Percentiles rank a stretch among this genome's conserved stretches.
phyloP scores from a whole-genome alignment of 495 filamentous ascomycete genomes.

The Daldinia caldariorum region DNA sequence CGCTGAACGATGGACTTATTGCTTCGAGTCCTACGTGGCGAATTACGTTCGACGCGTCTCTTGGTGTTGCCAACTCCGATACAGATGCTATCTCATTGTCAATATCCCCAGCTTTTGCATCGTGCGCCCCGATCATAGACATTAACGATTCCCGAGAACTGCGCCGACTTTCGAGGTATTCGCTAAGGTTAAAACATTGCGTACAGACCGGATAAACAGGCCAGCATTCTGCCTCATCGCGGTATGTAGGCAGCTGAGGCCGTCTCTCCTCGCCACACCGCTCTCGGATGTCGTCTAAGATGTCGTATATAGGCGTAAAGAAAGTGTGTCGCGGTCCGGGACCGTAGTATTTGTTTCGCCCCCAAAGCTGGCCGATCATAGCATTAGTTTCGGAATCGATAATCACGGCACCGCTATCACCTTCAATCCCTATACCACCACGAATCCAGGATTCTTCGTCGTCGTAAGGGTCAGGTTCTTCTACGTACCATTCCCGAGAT shows the following conservation, averaged over 20 bases:
- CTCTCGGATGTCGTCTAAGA: conserved; percentile 49
- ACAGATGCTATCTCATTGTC: conserved; percentile 48
- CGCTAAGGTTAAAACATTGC: conserved; percentile 44
- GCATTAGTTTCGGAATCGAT: conserved; percentile 45
- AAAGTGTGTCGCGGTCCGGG: conserved; percentile 43
- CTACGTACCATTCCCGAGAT: conserved; percentile 49
- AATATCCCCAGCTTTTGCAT: conserved; percentile 35
- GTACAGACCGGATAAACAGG: conserved; percentile 45
- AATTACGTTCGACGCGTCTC: conserved; percentile 40
- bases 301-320: conserved; percentile 50
- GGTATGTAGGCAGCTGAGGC: conserved; percentile 45
- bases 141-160: conserved; percentile 45
- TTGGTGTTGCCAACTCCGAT: conserved; percentile 47
- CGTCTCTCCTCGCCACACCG: conserved; percentile 40
- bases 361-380: conserved; percentile 52
- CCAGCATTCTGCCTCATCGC: conserved; percentile 43
- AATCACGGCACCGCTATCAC: conserved; percentile 50
- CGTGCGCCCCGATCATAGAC: conserved; percentile 45
- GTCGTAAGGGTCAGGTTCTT: conserved; percentile 44
- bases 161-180: conserved; percentile 46
- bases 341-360: conserved; percentile 47
- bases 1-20: conserved; percentile 32
- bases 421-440: conserved; percentile 51
- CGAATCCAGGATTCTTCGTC: conserved; percentile 50
- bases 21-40: conserved; percentile 41